Percentiles rank a stretch among this genome's conserved stretches.
Evolutionary conservation across 352 stramenopile species (phyloP).

Genomic region (Aphanomyces cochlioides): DNA sequence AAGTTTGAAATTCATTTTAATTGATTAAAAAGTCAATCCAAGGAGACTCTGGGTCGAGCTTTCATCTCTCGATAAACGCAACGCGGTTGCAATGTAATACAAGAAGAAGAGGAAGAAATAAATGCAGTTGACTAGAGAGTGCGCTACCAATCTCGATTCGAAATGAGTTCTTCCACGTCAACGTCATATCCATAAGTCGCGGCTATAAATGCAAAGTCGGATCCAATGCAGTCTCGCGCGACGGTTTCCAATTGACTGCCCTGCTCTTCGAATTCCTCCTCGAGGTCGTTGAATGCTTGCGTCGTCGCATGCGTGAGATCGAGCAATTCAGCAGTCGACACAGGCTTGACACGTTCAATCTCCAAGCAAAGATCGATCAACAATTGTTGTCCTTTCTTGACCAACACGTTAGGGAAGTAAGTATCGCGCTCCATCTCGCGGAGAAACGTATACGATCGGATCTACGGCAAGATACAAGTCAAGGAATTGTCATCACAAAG

Average conservation of each 20-base stretch:
- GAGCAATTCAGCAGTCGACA: background rate
- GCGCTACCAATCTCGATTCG: conserved; percentile 28
- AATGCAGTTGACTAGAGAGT: background rate
- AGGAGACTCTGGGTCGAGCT: no score
- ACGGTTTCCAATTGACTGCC: conserved; percentile 21
- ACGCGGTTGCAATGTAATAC: background rate
- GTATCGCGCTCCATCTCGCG: background rate
- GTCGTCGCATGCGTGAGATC: conserved; percentile 27
- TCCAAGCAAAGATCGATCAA: background rate
- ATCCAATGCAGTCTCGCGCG: conserved; percentile 20
- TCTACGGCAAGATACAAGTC: background rate
- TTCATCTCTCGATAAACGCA: no score
- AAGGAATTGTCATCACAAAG: no score
- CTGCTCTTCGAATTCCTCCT: conserved; percentile 24
- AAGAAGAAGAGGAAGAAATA: background rate
- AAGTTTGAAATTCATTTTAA: no score
- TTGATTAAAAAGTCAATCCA: no score
- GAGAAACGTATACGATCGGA: conserved; percentile 14
- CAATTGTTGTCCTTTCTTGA: conserved; percentile 9
- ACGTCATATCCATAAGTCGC: conserved; percentile 25
- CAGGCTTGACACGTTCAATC: conserved; percentile 21
- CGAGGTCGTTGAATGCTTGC: conserved; percentile 20
- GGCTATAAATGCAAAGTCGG: conserved; percentile 23
- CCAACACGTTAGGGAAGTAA: conserved; percentile 7
- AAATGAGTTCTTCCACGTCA: conserved; percentile 27